Evolutionary conservation across 257 asterid genomes (phyloP), one percentile per base, ranked within the genome.

Genomic region (Solanum bulbocastanum): DNA sequence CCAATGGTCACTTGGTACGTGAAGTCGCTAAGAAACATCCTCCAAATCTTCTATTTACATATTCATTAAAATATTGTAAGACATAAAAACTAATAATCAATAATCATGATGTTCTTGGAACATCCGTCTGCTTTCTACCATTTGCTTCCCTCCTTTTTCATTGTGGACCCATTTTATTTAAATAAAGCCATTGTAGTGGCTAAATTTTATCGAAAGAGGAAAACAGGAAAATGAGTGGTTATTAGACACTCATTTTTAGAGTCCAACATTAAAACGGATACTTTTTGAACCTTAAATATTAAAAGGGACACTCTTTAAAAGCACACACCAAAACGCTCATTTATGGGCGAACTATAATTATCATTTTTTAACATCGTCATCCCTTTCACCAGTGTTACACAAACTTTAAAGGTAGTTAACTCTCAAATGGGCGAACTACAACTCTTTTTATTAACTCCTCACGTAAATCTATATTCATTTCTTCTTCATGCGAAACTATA

Each of bases 1-100:
- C 10, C 18, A 18, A 52, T 52, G 39, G 76, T 69, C 42, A 36
- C 82, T 73, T 73, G 44, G 20, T 72, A 36, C 8, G 33, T 18
- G 89, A 82, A 86, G 86, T 83, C 49, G 83, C 83, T 5, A 18
- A 42, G 87, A 87, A 87, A 56, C 85, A 60, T 58, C 89, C 66
- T 68, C n/a, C 52, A 18, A 30, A 23, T 22, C 16, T 33, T 36
- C 36, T 76, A 11, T 76, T 76, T 15, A 75, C 20, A 23, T 74
- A 74, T 32, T 69, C 5, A 75, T 75, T 75, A 23, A 52, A 52
- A 11, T 35, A 18, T 33, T 33, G 42, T 33, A 72, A 72, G 15
- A 32, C 10, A 32, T 32, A 69, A 3, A 6, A 30, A 30, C 15
- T 13, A 16, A 20, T 3, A 22, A 60, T 20, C n/a, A 14, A 33